Evolutionary conservation across 2,329 filamentous ascomycete species (phyloP).

Genomic region (Calonectria hawksworthii): DNA sequence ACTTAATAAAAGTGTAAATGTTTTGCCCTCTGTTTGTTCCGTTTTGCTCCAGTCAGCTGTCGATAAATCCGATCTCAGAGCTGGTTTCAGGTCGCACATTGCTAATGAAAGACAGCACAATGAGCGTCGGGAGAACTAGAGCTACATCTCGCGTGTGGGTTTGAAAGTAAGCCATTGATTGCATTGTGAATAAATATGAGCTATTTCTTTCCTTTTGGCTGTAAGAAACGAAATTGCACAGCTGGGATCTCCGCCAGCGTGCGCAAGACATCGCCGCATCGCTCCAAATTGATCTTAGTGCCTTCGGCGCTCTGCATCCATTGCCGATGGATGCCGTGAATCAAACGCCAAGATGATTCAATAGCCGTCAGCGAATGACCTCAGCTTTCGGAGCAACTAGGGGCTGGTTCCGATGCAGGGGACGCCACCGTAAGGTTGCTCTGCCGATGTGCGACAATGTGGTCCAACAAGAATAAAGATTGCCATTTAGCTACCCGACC

Average conservation of each 20-base stretch:
- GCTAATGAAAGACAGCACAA: neutral
- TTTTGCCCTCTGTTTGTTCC: neutral
- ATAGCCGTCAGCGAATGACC: neutral
- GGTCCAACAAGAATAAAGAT: neutral
- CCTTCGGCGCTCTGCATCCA: neutral
- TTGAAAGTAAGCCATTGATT: neutral
- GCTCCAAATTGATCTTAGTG: neutral
- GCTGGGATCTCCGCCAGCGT: neutral
- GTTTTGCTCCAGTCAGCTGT: neutral
- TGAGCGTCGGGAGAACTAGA: neutral
- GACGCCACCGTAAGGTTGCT: neutral
- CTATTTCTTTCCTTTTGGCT: neutral
- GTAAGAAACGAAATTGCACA: neutral
- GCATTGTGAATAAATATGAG: neutral
- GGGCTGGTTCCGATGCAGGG: neutral
- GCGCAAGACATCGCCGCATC: neutral
- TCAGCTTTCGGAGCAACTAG: neutral
- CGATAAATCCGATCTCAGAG: neutral
- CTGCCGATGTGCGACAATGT: neutral
- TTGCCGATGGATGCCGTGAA: neutral
- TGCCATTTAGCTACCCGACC: neutral
- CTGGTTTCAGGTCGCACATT: neutral
- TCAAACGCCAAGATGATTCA: neutral
- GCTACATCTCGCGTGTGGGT: neutral
- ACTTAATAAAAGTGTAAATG: neutral